Base-by-base conservation (phyloP, 2,329 filamentous ascomycete species). In the Diaporthe caulivora region DNA sequence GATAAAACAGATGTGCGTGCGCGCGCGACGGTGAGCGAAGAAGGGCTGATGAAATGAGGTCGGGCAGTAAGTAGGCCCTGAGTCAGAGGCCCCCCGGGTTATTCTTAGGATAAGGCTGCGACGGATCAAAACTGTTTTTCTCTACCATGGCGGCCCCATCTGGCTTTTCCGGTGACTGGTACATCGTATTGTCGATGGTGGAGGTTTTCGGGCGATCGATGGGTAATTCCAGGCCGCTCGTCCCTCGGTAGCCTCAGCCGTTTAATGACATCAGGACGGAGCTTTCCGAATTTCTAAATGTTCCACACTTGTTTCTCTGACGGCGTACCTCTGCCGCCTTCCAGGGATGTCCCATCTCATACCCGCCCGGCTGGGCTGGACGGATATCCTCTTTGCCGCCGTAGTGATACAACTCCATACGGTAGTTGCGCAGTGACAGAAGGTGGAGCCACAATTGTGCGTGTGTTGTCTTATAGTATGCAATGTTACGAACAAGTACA, bases 51-150 rank as follows among this genome's bases (percentile, higher is more conserved):
- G n/a, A n/a, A 49, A 49, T 49, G 60, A 64, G 42, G 26, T 26
- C 17, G 47, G 37, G 37, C 37, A 13, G 21, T n/a, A n/a, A n/a
- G n/a, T n/a, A 26, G 44, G 21, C 13, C 29, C n/a, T 21, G 44
- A 67, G 31, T 67, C 62, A 53, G 62, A n/a, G 8, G 2, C 21
- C 40, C 24, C 6, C n/a, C 8, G 29, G 47, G 3, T 67, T 67
- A 26, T 40, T 67, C 44, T 67, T 53, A 67, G 62, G 53, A 53
- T 67, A 40, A 51, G 62, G 62, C 21, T 26, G 62, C n/a, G 34
- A 49, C 31, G 31, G 44, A 37, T n/a, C 44, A 34, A 49, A 49
- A 64, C 49, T 2, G 57, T 2, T 29, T 21, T 53, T 26, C 1
- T 24, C n/a, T 26, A 13, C 4, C 11, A 2, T n/a, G 24, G 47